Evolutionary conservation across 495 filamentous ascomycete genomes (phyloP).

Genomic region (Rhypophila decipiens): DNA sequence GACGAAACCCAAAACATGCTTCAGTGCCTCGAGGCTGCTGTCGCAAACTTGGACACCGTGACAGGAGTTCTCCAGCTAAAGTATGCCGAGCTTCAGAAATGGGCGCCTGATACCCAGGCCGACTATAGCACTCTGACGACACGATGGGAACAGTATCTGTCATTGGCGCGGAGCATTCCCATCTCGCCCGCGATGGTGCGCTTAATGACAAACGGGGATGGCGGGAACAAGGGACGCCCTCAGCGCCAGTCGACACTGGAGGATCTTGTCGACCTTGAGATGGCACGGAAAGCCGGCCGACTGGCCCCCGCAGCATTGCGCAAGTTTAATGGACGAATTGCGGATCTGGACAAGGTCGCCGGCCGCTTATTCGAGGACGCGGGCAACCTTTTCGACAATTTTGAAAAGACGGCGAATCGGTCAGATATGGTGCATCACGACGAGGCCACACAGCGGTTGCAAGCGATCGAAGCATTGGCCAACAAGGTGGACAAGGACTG

Average conservation of each 20-base stretch:
- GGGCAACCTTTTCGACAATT: slow-evolving; percentile 41
- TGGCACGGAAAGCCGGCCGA: slow-evolving; percentile 57
- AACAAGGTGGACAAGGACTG: slow-evolving; percentile 85
- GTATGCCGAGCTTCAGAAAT: slow-evolving; percentile 63
- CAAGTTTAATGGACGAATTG: slow-evolving; percentile 38
- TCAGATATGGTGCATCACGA: slow-evolving; percentile 32
- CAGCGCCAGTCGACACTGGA: slow-evolving; percentile 51
- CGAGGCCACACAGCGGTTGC: slow-evolving; percentile 51
- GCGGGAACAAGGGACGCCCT: slow-evolving; percentile 30
- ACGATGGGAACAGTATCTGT: slow-evolving; percentile 63
- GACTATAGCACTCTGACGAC: slow-evolving; percentile 61
- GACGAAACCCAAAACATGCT: slow-evolving; percentile 66
- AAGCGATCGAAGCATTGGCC: slow-evolving; percentile 79
- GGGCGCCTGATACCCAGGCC: slow-evolving; percentile 62
- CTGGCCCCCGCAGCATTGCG: slow-evolving; percentile 38
- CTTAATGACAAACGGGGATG: slow-evolving; percentile 47
- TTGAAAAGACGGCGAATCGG: slow-evolving; percentile 42
- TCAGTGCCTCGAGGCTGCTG: slow-evolving; percentile 66
- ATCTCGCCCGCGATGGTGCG: slow-evolving; percentile 43
- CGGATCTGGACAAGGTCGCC: slow-evolving; percentile 42
- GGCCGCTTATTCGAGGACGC: slow-evolving; percentile 37
- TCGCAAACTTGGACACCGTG: slow-evolving; percentile 73
- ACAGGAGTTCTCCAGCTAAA: slow-evolving; percentile 67
- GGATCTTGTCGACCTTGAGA: slow-evolving; percentile 63
- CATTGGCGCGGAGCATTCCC: slow-evolving; percentile 55